Percentiles rank a stretch among this genome's conserved stretches.
phyloP scores from a whole-genome alignment of 352 stramenopile species.

The Phytopythium kandeliae region DNA sequence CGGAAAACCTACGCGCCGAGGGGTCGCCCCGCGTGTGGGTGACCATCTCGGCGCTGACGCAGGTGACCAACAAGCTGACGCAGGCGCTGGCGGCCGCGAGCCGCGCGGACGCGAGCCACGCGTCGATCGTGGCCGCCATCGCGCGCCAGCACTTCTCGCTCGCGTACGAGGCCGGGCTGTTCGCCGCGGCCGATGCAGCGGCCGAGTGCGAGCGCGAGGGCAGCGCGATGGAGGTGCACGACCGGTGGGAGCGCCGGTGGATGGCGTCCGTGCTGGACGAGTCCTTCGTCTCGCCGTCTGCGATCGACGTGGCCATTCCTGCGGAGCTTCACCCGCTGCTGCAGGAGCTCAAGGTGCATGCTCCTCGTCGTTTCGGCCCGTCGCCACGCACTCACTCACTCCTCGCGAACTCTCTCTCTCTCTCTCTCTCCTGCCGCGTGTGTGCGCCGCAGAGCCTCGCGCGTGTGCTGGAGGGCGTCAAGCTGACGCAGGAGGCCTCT shows the following conservation, averaged over 20 bases:
- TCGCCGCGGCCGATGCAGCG: conserved; percentile 32
- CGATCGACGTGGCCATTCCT: conserved; percentile 40
- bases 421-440: no score
- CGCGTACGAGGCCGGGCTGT: conserved; percentile 59
- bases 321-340: conserved; percentile 51
- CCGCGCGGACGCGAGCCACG: conserved; percentile 28
- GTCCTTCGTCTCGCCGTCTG: conserved; percentile 34
- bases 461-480: conserved; percentile 79
- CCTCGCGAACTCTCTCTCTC: no score
- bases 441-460: conserved; percentile 36
- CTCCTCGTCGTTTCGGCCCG: no score
- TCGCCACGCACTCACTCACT: no score
- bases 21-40: conserved; percentile 67
- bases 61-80: conserved; percentile 86
- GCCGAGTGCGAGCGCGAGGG: conserved; percentile 9
- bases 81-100: conserved; percentile 43
- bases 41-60: conserved; percentile 82
- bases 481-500: conserved; percentile 85
- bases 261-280: conserved; percentile 50
- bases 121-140: conserved; percentile 39
- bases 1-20: conserved; percentile 36
- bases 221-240: conserved; percentile 34
- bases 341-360: conserved; percentile 49
- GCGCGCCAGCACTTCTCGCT: conserved; percentile 67
- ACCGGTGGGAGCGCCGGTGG: conserved; percentile 60